Evolutionary conservation across 1,139 yeast species (phyloP).

Genomic region (Blastobotrys niveus): DNA sequence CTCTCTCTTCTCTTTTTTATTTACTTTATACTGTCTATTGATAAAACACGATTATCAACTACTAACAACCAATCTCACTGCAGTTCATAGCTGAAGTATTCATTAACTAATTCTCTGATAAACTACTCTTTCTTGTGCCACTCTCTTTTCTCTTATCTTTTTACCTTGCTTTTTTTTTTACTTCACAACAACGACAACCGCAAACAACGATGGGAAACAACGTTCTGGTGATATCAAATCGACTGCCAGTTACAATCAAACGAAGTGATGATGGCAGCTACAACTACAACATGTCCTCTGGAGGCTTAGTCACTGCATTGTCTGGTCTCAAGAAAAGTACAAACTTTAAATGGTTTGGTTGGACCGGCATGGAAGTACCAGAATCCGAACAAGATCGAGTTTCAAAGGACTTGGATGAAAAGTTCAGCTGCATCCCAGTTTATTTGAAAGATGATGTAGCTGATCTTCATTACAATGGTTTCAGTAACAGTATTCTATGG

Average conservation of each 20-base stretch:
- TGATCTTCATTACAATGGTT: constrained; percentile 94
- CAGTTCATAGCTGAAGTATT: no score
- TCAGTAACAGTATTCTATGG: constrained; percentile 88
- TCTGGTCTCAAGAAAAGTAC: constrained; percentile 84
- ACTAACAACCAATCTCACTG: no score
- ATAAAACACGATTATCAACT: no score
- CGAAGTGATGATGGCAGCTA: constrained; percentile 63
- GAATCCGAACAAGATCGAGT: constrained; percentile 66
- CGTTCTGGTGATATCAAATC: constrained; percentile 86
- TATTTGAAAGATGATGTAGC: constrained; percentile 84
- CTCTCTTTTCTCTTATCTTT: not conserved
- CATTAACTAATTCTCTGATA: no score
- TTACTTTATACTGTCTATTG: no score
- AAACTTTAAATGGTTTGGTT: constrained; percentile 95
- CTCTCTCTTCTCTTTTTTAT: no score
- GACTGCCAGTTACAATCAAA: constrained; percentile 89
- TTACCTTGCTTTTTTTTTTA: not conserved
- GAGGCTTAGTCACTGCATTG: constrained; percentile 93
- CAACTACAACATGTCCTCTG: constrained; percentile 80
- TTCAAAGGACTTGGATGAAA: constrained; percentile 59
- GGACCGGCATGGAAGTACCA: constrained; percentile 88
- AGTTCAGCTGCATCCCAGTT: constrained; percentile 87
- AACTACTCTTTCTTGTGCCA: no score
- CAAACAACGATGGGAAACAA: constrained; percentile 24
- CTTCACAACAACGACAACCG: not conserved